Evolutionary conservation across 306 rosid species (phyloP).

Genomic region (Quercus wislizeni): DNA sequence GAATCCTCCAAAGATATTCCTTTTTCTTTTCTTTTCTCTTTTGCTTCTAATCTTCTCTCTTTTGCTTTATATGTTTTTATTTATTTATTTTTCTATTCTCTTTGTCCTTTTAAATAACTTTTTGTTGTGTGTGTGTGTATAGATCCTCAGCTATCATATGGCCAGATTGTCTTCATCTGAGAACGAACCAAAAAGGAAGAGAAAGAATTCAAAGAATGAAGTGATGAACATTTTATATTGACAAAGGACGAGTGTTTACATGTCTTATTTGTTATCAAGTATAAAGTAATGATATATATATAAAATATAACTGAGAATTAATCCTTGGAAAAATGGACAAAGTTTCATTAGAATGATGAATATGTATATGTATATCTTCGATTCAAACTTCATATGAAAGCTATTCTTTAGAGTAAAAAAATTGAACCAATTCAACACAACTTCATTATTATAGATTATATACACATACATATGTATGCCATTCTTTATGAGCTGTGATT

Average conservation of each 20-base stretch:
- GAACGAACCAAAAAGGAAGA: not conserved
- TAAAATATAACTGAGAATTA: too few relatives aligned
- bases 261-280: not conserved
- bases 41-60: not conserved
- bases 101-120: not conserved
- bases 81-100: not conserved
- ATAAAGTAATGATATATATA: not conserved
- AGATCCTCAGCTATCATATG: not conserved
- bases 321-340: not conserved
- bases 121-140: not conserved
- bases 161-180: not conserved
- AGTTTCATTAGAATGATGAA: not conserved
- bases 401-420: not conserved
- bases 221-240: not conserved
- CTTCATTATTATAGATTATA: not conserved
- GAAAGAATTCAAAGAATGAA: not conserved
- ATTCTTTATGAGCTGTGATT: not conserved
- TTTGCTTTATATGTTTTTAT: not conserved
- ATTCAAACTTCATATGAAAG: not conserved
- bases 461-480: not conserved
- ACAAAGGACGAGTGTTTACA: not conserved
- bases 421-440: not conserved
- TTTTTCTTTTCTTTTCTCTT: not conserved
- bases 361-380: too few relatives aligned
- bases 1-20: slow-evolving; percentile 16